Conservation (phyloP, 1,284 basidiomycete genomes). For the Apiotrichum porosum region DNA sequence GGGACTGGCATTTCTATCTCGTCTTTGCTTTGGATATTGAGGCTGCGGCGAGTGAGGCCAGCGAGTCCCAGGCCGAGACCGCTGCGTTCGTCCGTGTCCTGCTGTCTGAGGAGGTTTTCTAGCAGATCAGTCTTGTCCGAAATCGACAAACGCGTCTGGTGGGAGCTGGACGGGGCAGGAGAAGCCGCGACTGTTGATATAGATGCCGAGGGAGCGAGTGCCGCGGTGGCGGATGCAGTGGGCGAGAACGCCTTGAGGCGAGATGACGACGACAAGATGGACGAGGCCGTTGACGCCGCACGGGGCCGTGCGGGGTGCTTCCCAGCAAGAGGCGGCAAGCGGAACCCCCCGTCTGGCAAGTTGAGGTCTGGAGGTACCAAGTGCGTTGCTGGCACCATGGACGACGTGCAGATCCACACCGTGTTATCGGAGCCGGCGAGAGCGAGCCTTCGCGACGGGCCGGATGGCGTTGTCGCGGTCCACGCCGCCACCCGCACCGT, state of each 20-base stretch:
- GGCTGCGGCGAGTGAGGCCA: constrained; percentile 26
- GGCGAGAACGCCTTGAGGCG: constrained; percentile 29
- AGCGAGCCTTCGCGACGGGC: constrained; percentile 27
- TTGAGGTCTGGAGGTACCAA: background rate
- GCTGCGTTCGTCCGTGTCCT: constrained; percentile 11
- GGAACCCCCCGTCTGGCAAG: constrained; percentile 15
- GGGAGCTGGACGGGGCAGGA: constrained; percentile 17
- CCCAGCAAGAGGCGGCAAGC: background rate
- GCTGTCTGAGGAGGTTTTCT: constrained; percentile 35
- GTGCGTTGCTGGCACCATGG: background rate
- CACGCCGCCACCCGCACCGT: constrained; percentile 36
- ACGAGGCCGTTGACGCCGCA: constrained; percentile 28
- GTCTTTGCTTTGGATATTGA: constrained; percentile 30
- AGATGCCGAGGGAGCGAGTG: background rate
- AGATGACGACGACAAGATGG: constrained; percentile 22
- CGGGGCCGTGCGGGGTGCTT: no score
- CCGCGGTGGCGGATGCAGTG: constrained; percentile 9
- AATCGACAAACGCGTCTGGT: background rate
- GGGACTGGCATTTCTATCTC: constrained; percentile 6
- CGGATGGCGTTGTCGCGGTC: constrained; percentile 16
- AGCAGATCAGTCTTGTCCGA: constrained; percentile 20
- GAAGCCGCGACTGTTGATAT: constrained; percentile 14
- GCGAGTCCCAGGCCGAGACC: constrained; percentile 29
- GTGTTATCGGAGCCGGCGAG: constrained; percentile 33
- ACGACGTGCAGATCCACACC: constrained; percentile 31